Percentiles rank a stretch among this genome's conserved stretches.
phyloP scores from a whole-genome alignment of 202 grass and related monocot species.

The Carex sylvatica region DNA sequence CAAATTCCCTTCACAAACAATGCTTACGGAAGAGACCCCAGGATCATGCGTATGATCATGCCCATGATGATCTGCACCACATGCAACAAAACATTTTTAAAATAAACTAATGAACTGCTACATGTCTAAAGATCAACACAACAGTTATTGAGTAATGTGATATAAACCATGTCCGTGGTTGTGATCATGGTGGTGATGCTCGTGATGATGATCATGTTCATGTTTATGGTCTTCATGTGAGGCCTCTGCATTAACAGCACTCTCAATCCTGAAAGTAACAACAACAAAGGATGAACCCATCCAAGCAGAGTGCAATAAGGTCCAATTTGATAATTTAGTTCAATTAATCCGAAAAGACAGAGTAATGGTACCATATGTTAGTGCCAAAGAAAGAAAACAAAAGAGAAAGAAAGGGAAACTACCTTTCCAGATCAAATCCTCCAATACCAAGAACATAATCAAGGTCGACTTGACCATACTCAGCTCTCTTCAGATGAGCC shows the following conservation, averaged over 20 bases:
- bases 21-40: constrained; percentile 96
- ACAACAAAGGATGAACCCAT: constrained; percentile 27
- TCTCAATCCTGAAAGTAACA: constrained; percentile 81
- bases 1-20: constrained; percentile 95
- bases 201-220: constrained; percentile 33
- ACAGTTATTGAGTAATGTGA: constrained; percentile 23
- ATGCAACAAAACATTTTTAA: constrained; percentile 8
- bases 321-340: constrained; percentile 1
- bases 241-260: constrained; percentile 72
- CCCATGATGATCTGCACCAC: constrained; percentile 67
- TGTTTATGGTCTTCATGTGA: constrained; percentile 67
- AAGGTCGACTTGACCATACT: constrained; percentile 92
- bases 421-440: constrained; percentile 99
- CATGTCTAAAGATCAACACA: constrained; percentile 11
- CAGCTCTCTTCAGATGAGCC: constrained; percentile 83
- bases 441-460: constrained; percentile 99
- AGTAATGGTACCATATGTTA: neutral
- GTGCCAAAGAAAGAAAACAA: neutral
- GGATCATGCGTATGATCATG: constrained; percentile 98
- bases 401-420: constrained; percentile 31
- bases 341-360: neutral
- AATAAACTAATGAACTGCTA: neutral
- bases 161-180: constrained; percentile 64
- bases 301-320: neutral
- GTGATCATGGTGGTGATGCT: constrained; percentile 57